Evolutionary conservation across 169 alveolate genomes (phyloP).

Genomic region (Blepharisma undulans): DNA sequence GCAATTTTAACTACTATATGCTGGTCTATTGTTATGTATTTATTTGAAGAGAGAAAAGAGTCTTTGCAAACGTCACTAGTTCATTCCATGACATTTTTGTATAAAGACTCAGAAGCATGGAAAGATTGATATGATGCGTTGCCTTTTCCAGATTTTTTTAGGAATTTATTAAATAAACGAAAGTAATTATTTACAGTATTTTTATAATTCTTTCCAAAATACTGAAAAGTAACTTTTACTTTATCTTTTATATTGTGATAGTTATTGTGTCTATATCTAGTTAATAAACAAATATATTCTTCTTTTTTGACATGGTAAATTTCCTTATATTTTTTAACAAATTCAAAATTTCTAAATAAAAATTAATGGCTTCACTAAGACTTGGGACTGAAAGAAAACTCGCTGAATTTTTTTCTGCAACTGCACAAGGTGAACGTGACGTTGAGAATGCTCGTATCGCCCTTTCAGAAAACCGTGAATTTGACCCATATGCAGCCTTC

Average conservation of each 20-base stretch:
- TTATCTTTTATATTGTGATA: too few relatives aligned
- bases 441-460: not conserved
- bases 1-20: conserved; percentile 46
- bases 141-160: conserved; percentile 1
- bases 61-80: conserved; percentile 57
- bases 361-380: conserved; percentile 17
- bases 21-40: conserved; percentile 75
- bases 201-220: not conserved
- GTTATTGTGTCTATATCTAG: too few relatives aligned
- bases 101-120: conserved; percentile 63
- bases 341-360: not conserved
- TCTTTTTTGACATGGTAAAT: not conserved
- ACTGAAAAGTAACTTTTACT: not conserved
- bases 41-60: conserved; percentile 65
- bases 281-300: not conserved
- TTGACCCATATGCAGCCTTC: conserved; percentile 38
- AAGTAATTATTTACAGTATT: not conserved
- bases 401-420: conserved; percentile 1
- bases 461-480: conserved; percentile 20
- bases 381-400: conserved; percentile 34
- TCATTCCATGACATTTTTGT: conserved; percentile 63
- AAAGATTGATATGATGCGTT: not conserved
- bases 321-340: not conserved
- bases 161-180: not conserved
- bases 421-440: conserved; percentile 33